Percentiles rank a stretch among this genome's conserved stretches.
These are phyloP conservation scores for Graphilbum ipis-grandicollis DNA, from an alignment of 2,329 filamentous ascomycete species.

Conservation along the genomic window DNA sequence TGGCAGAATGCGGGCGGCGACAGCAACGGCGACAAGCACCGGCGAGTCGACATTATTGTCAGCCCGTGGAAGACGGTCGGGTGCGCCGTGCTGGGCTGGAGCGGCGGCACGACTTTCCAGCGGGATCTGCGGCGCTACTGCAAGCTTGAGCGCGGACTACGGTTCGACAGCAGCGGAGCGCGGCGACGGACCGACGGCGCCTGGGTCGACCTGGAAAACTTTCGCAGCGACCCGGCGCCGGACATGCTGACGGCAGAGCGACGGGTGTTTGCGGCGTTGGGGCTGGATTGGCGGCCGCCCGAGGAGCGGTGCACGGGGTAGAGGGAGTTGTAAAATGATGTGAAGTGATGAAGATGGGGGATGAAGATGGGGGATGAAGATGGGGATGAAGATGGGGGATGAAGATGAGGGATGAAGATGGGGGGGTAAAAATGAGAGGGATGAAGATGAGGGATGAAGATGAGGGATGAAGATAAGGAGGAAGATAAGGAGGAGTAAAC, in stretches of 20 bases:
- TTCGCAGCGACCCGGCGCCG: conserved; percentile 28
- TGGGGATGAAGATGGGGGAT: too few relatives aligned
- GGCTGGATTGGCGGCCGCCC: conserved; percentile 48
- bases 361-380: too few relatives aligned
- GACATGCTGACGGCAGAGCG: conserved; percentile 60
- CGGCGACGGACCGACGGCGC: conserved; percentile 46
- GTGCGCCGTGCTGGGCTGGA: conserved; percentile 80
- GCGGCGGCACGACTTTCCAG: conserved; percentile 76
- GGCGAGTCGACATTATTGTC: conserved; percentile 83
- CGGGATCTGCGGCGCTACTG: conserved; percentile 69
- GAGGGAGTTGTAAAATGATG: conserved; percentile 10
- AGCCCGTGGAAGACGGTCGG: conserved; percentile 78
- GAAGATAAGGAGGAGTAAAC: too few relatives aligned
- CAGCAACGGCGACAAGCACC: conserved; percentile 27
- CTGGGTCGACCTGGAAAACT: conserved; percentile 57
- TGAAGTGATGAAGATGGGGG: neutral
- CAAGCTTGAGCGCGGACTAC: conserved; percentile 53
- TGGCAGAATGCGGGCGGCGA: conserved; percentile 47
- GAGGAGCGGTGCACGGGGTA: conserved; percentile 51
- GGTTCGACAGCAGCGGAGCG: conserved; percentile 86
- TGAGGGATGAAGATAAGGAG: too few relatives aligned
- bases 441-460: too few relatives aligned
- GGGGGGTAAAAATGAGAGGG: too few relatives aligned
- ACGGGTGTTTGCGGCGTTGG: conserved; percentile 63
- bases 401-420: too few relatives aligned